Percentiles rank a stretch among this genome's conserved stretches.
Conservation (phyloP, 2,329 filamentous ascomycete genomes). For the Anisogramma anomala region DNA sequence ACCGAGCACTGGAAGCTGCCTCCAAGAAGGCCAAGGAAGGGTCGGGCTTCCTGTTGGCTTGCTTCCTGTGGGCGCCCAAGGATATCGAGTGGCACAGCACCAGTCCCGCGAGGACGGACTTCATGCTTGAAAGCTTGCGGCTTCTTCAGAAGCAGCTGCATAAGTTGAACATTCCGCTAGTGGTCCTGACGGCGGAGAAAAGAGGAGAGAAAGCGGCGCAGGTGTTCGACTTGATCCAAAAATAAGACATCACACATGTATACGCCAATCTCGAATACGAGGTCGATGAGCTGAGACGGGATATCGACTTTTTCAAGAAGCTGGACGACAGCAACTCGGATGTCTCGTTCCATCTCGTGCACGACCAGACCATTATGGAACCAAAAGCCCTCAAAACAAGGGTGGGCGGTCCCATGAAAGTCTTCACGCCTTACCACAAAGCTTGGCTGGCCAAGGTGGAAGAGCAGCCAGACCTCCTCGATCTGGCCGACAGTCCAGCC, state of each 20-base stretch:
- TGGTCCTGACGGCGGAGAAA: constrained; percentile 15
- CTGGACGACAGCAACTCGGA: constrained; percentile 7
- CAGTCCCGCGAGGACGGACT: constrained; percentile 17
- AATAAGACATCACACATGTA: constrained; percentile 16
- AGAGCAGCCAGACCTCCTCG: constrained; percentile 36
- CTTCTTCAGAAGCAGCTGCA: constrained; percentile 16
- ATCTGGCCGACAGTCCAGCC: constrained; percentile 24
- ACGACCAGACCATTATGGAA: constrained; percentile 18
- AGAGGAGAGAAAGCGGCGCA: constrained; percentile 12
- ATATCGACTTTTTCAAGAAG: constrained; percentile 16
- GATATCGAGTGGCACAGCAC: constrained; percentile 20
- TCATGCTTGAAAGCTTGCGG: constrained; percentile 17
- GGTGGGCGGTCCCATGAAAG: constrained; percentile 16
- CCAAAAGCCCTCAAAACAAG: constrained; percentile 15
- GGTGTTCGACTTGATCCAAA: constrained; percentile 14
- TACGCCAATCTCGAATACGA: constrained; percentile 20
- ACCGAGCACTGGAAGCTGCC: constrained; percentile 16
- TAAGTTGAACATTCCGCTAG: constrained; percentile 16
- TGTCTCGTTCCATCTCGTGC: constrained; percentile 13
- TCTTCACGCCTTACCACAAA: constrained; percentile 20
- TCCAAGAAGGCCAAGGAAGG: constrained; percentile 16
- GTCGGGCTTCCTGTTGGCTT: constrained; percentile 12
- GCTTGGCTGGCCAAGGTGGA: constrained; percentile 27
- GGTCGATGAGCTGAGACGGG: constrained; percentile 19
- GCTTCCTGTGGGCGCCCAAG: constrained; percentile 18